Conservation (phyloP, 345 rosid species). For the Psidium friedrichsthalianum region DNA sequence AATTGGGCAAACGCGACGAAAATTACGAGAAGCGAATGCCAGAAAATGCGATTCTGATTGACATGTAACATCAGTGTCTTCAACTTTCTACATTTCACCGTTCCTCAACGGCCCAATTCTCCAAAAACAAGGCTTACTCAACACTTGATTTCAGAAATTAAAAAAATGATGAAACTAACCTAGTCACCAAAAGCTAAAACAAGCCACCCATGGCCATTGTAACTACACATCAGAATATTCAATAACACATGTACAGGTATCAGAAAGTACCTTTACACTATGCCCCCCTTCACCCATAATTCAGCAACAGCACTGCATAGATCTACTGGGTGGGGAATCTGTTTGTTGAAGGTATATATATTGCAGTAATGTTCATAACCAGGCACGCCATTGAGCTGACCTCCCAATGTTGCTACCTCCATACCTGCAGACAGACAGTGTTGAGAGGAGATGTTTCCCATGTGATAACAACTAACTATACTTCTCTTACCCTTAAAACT, state of each 20-base stretch:
- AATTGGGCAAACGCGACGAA: background rate
- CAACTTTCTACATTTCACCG: background rate
- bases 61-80: background rate
- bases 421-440: background rate
- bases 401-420: background rate
- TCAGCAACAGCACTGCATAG: background rate
- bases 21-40: background rate
- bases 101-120: background rate
- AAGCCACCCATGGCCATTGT: background rate
- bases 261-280: background rate
- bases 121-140: background rate
- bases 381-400: background rate
- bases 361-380: background rate
- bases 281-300: background rate
- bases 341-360: background rate
- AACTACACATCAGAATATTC: background rate
- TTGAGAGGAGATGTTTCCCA: background rate
- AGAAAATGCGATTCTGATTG: background rate
- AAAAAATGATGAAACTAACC: background rate
- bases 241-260: background rate
- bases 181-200: background rate
- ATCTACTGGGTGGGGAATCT: background rate
- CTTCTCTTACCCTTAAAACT: background rate
- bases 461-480: background rate
- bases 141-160: background rate